Evolutionary conservation across 1,284 basidiomycete genomes (phyloP), one percentile per base, ranked within the genome.

Genomic region (Ganoderma lucidum): DNA sequence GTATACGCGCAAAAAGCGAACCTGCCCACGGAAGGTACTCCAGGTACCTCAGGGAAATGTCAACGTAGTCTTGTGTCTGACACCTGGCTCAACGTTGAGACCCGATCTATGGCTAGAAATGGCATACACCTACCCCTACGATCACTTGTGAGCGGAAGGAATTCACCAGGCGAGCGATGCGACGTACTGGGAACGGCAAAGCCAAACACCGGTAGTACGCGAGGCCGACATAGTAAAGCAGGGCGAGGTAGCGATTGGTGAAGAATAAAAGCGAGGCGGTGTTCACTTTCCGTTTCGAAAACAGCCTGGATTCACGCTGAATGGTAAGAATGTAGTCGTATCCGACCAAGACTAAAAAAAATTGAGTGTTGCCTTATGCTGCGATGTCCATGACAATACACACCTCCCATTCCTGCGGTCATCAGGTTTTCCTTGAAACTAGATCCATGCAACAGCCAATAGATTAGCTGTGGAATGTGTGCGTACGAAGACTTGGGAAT

Each of bases 251-350:
- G 2, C 66, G 60, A 41, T 65, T 65, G 0, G 62, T 30, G n/a
- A 63, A 60, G 61, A 68, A 71, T 6, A 71, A 62, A 6, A 61
- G 17, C 1, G 48, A 53, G 5, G 61, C 56, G n/a, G 55, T 39
- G 3, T 51, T 56, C 30, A 56, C 44, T n/a, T 37, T 63, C 9
- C 42, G 44, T 28, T 23, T 64, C 70, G 66, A 71, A 28, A 71
- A 68, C 19, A 66, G 64, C 1, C 35, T 30, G 2, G 60, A 37
- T 30, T 70, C 69, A n/a, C 56, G 44, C 2, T 42, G 42, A 6
- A 71, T 8, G 3, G 70, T 71, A 6, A 68, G 51, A n/a, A 65
- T 2, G 32, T 71, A 68, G 23, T 68, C 44, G 55, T 65, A 71
- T 0, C 60, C 12, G 6, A 71, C 14, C 15, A 68, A 32, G 1